Conservation (phyloP, 106 monocot species). For the Dendrobium nobile region DNA sequence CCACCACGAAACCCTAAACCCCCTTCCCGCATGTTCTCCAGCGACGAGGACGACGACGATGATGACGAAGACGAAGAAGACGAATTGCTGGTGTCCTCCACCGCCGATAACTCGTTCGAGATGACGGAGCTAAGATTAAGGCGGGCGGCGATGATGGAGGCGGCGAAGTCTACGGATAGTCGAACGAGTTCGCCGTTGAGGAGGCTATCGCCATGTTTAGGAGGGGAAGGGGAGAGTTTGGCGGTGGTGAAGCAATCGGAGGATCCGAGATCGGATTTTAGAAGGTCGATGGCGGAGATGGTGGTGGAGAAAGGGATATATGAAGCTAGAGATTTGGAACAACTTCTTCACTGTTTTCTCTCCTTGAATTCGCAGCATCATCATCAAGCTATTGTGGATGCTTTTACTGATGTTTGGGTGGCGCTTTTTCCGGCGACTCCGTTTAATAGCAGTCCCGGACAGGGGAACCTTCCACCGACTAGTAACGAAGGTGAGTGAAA, state of each 20-base stretch:
- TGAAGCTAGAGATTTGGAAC: constrained; percentile 47
- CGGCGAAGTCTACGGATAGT: not conserved
- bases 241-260: constrained; percentile 74
- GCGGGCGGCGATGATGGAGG: not conserved
- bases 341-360: constrained; percentile 68
- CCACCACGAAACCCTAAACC: not conserved
- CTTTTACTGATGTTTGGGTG: constrained; percentile 61
- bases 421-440: constrained; percentile 31
- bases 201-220: not conserved
- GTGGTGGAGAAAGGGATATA: constrained; percentile 68
- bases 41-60: constrained; percentile 37
- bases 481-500: not conserved
- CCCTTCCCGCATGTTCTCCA: constrained; percentile 28
- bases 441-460: not conserved
- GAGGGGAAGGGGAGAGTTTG: constrained; percentile 23
- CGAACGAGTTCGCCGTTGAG: not conserved
- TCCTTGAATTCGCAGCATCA: constrained; percentile 59
- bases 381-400: constrained; percentile 45
- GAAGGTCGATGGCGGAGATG: constrained; percentile 84
- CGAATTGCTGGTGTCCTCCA: not conserved
- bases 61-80: constrained; percentile 13
- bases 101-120: not conserved
- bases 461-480: not conserved
- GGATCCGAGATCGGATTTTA: constrained; percentile 65
- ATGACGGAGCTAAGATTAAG: not conserved